These are phyloP conservation scores for Echria macrotheca DNA, from an alignment of 495 filamentous ascomycete genomes.

Conservation along the genomic window DNA sequence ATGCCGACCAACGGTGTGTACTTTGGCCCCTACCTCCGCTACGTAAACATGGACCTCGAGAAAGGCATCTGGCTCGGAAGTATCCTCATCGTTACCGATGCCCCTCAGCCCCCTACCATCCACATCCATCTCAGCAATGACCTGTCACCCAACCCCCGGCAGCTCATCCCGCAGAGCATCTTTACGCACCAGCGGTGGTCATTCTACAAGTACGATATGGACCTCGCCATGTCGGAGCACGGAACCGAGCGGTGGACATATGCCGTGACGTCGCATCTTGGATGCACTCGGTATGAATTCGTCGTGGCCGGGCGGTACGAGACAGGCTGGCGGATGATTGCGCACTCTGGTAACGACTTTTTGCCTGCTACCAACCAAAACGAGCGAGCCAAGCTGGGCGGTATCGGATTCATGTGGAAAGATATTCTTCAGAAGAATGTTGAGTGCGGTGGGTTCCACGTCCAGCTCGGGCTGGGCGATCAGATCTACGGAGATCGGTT, in stretches of 20 bases:
- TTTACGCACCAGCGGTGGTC: slow-evolving; percentile 86
- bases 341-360: slow-evolving; percentile 94
- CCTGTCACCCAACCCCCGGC: slow-evolving; percentile 86
- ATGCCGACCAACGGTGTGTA: slow-evolving; percentile 96
- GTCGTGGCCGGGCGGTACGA: slow-evolving; percentile 89
- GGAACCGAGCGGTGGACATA: slow-evolving; percentile 92
- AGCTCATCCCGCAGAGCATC: slow-evolving; percentile 79
- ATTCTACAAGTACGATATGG: slow-evolving; percentile 93
- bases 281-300: slow-evolving; percentile 96
- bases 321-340: slow-evolving; percentile 93
- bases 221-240: slow-evolving; percentile 82
- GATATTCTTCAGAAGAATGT: slow-evolving; percentile 96
- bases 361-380: slow-evolving; percentile 76
- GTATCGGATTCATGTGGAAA: slow-evolving; percentile 95
- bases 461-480: slow-evolving; percentile 83
- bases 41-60: slow-evolving; percentile 95
- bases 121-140: slow-evolving; percentile 91
- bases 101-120: slow-evolving; percentile 90
- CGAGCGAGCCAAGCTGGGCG: slow-evolving; percentile 78
- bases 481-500: slow-evolving; percentile 95
- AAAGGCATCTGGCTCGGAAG: slow-evolving; percentile 81
- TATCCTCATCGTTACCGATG: slow-evolving; percentile 75
- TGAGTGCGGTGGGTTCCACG: slow-evolving; percentile 92
- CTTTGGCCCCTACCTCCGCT: slow-evolving; percentile 92
- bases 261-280: slow-evolving; percentile 92